Base-by-base conservation (phyloP, 441 rosid genomes). In the Gossypium davidsonii region DNA sequence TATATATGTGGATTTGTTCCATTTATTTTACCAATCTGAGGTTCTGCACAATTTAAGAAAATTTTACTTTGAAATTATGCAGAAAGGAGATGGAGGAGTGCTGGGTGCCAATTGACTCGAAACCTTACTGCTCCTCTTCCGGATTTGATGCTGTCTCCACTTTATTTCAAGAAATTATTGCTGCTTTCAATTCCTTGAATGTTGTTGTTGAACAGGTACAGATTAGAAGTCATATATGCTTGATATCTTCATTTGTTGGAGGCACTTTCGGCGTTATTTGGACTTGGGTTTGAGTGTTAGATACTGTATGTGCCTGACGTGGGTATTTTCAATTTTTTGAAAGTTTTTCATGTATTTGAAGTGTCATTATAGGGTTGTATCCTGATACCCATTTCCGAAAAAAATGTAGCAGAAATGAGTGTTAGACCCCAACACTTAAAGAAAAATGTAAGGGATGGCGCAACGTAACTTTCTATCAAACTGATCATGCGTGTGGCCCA, bases 61-160 rank as follows among this genome's bases (percentile, higher is more conserved):
- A 39, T 66, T 44, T 17, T 42, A 61, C 34, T 20, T 11, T 25
- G 42, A 39, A 61, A 49, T 74, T 79, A 55, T 80, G 72, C 81
- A 92, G 98, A 78, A 91, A 88, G 26, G 93, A 94, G 80, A 91
- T 89, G 77, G 91, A 95, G 76, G 92, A 93, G 69, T 91, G 7
- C 7, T 31, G 92, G 92, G 75, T 87, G 61, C 96, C 99, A 48
- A 75, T 91, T 80, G 98, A 93, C 79, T 82, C 83, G 61, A 58
- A 86, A 55, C 83, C 91, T 15, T 95, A 95, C 84, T 88, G 97
- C 85, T 88, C 98, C 11, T 57, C 91, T 37, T 79, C 94, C 34
- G 91, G 84, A 65, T 95, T 81, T 71, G 92, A 95, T 81, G 87
- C 88, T 39, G 82, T 73, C 71, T 79, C 95, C 70, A 82, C 83